phyloP scores from a whole-genome alignment of 2,329 filamentous ascomycete species.

The Xylariaceae sp. region DNA sequence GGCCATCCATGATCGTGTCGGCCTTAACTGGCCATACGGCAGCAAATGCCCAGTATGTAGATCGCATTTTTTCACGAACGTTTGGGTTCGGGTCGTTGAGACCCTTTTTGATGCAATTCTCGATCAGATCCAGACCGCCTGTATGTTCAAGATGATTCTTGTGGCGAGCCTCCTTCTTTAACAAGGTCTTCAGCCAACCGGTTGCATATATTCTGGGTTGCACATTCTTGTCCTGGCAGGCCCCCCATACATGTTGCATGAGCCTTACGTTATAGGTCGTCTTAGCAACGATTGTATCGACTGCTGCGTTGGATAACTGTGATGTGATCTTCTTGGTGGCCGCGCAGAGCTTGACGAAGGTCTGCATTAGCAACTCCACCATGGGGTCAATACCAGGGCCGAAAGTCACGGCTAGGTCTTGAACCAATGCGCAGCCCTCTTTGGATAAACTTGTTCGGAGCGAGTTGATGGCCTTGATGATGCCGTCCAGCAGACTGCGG shows the following conservation, averaged over 20 bases:
- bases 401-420: slow-evolving; percentile 73
- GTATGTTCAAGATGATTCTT: slow-evolving; percentile 79
- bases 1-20: slow-evolving; percentile 69
- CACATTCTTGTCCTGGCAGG: slow-evolving; percentile 89
- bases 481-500: slow-evolving; percentile 74
- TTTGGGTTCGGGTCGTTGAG: slow-evolving; percentile 85
- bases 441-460: slow-evolving; percentile 85
- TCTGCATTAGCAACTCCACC: slow-evolving; percentile 85
- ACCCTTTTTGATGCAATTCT: slow-evolving; percentile 85
- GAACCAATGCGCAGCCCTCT: slow-evolving; percentile 75
- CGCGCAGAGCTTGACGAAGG: slow-evolving; percentile 81
- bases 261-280: slow-evolving; percentile 75
- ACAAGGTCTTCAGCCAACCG: slow-evolving; percentile 77
- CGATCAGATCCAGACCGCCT: slow-evolving; percentile 75
- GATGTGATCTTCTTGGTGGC: slow-evolving; percentile 90
- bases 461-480: slow-evolving; percentile 78
- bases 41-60: slow-evolving; percentile 81
- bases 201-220: slow-evolving; percentile 74
- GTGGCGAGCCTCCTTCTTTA: slow-evolving; percentile 72
- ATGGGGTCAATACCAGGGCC: slow-evolving; percentile 78
- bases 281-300: slow-evolving; percentile 74
- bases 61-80: slow-evolving; percentile 79
- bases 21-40: slow-evolving; percentile 72
- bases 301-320: slow-evolving; percentile 72
- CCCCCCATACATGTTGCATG: slow-evolving; percentile 77